Base-by-base conservation (phyloP, 192 early-diverging fungal genomes). In the Coemansia nantahalensis region DNA sequence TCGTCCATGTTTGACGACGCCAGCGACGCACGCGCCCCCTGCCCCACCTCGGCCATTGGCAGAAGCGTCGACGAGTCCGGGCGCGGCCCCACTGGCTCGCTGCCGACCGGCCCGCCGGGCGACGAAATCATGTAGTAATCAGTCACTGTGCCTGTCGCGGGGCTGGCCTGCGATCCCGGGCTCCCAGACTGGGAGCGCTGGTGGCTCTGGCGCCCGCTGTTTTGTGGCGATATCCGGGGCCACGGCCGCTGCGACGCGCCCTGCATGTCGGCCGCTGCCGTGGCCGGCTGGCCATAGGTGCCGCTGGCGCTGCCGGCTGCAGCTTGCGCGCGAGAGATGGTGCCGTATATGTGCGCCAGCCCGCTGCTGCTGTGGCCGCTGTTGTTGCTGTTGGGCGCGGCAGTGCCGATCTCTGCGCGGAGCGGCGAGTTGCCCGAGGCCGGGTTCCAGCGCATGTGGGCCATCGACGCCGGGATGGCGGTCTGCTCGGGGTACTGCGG, bases 1-100 rank as follows among this genome's bases (percentile, higher is more conserved):
- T 67, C 71, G 16, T 75, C 71, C 65, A 75, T 75, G 43, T 75
- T 67, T n/a, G n/a, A n/a, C 44, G 45, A 39, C 12, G 51, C 38
- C 0, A 39, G 45, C 10, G 53, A 15, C 17, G 44, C 49, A 8
- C 48, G 55, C 9, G 43, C 12, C 23, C 64, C 48, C 32, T 75
- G 64, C 14, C 47, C 53, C 17, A 59, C 62, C 33, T 68, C 71
- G n/a, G 54, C 71, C 51, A 67, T 75, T 13, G 71, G 71, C 28
- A 75, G 22, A 18, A 75, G 47, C 23, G 71, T 63, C 7, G 56
- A 53, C 1, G 64, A 59, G 22, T 68, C 65, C 4, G 46, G 30
- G 2, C 44, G 51, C 24, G 64, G 52, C 7, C 42, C 43, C 4
- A 50, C 39, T 4, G 51, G 51, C 41, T 63, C 71, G 14, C 19